Percentiles rank a stretch among this genome's conserved stretches.
Conservation (phyloP, 257 asterid species). For the Salvia rosmarinus region DNA sequence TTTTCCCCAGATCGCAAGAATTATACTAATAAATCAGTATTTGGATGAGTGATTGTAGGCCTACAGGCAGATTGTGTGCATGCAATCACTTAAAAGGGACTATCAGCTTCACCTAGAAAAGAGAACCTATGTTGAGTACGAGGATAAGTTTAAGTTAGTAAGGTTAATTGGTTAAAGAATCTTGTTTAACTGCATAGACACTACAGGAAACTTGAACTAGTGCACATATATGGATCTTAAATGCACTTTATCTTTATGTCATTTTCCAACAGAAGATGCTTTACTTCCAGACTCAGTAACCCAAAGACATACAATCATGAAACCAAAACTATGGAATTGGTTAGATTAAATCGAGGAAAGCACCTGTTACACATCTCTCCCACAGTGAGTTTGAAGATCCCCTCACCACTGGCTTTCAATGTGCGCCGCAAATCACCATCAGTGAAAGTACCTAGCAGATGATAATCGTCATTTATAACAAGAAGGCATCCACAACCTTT, state of each 20-base stretch:
- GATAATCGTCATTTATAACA: constrained; percentile 62
- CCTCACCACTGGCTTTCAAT: constrained; percentile 83
- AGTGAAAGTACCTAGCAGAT: constrained; percentile 82
- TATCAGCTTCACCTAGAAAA: background rate
- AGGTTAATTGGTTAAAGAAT: too few relatives aligned
- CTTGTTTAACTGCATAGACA: background rate
- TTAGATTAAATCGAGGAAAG: background rate
- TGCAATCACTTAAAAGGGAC: background rate
- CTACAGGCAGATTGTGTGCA: background rate
- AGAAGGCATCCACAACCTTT: constrained; percentile 97
- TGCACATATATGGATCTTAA: background rate
- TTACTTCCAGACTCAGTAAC: background rate
- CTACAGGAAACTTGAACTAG: background rate
- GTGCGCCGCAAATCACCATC: constrained; percentile 95
- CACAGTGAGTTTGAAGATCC: constrained; percentile 85
- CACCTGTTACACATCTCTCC: constrained; percentile 98
- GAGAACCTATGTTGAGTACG: background rate
- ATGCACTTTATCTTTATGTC: background rate
- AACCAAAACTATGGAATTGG: background rate
- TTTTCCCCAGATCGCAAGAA: background rate
- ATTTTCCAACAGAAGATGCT: constrained; percentile 1
- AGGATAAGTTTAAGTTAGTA: background rate
- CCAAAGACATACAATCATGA: background rate
- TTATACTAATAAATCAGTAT: background rate
- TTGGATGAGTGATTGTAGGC: background rate